A percentile compares a stretch with the other conserved stretches of the same genome.
phyloP scores from a whole-genome alignment of 805 yeast genomes.

The Suhomyces sp. region DNA sequence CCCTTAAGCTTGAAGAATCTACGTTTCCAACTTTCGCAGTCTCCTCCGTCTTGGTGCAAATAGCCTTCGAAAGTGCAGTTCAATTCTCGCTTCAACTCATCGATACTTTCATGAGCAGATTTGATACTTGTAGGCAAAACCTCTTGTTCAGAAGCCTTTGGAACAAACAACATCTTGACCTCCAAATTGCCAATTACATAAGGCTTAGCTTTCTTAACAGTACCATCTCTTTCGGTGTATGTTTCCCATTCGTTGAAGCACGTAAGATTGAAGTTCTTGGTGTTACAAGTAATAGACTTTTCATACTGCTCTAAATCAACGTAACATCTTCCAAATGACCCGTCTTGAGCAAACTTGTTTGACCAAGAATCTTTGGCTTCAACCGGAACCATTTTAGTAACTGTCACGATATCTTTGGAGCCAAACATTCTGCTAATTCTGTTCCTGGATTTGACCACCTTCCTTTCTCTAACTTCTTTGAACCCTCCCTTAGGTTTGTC shows the following conservation, averaged over 20 bases:
- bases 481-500: constrained; percentile 48
- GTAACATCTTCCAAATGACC: constrained; percentile 82
- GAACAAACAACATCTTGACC: constrained; percentile 66
- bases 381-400: constrained; percentile 51
- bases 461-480: constrained; percentile 60
- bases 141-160: constrained; percentile 59
- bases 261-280: constrained; percentile 52
- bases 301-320: constrained; percentile 61
- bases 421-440: constrained; percentile 49
- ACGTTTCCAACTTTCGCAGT: constrained; percentile 68
- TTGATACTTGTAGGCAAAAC: constrained; percentile 68
- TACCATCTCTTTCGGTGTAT: constrained; percentile 17
- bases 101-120: constrained; percentile 37
- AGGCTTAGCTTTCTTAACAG: constrained; percentile 41
- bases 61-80: constrained; percentile 54
- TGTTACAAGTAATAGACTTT: constrained; percentile 51
- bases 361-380: constrained; percentile 61
- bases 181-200: constrained; percentile 64
- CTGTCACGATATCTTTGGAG: constrained; percentile 45
- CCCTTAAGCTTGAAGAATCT: constrained; percentile 76
- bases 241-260: constrained; percentile 83
- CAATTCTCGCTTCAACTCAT: constrained; percentile 28
- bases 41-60: constrained; percentile 90
- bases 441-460: constrained; percentile 44
- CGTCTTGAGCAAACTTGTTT: constrained; percentile 70